Evolutionary conservation across 2,329 filamentous ascomycete genomes (phyloP).

Genomic region (Penicillium brevicompactum): DNA sequence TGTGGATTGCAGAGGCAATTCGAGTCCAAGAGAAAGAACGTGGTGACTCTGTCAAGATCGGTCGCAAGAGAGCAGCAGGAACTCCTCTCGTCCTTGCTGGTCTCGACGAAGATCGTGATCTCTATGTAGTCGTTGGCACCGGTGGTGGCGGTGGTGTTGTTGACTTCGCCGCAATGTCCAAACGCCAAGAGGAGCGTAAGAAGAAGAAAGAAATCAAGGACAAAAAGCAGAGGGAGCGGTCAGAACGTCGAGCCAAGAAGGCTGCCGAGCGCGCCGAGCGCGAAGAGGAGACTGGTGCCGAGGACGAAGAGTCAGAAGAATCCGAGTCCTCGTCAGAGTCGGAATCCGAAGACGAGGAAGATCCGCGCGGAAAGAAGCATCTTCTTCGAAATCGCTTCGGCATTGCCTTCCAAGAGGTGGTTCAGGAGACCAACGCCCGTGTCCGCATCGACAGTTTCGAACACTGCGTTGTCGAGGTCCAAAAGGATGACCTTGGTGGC

Average conservation of each 20-base stretch:
- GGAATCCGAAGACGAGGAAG: conserved; percentile 58
- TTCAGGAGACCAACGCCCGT: conserved; percentile 83
- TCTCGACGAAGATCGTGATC: conserved; percentile 79
- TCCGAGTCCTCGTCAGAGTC: conserved; percentile 59
- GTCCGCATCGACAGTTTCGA: conserved; percentile 96
- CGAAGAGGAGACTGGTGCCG: conserved; percentile 55
- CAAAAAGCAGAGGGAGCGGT: conserved; percentile 63
- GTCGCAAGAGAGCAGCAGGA: conserved; percentile 51
- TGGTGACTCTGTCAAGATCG: conserved; percentile 63
- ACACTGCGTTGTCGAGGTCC: conserved; percentile 96
- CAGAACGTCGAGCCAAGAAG: conserved; percentile 63
- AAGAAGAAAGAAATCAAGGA: conserved; percentile 66
- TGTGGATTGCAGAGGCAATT: conserved; percentile 93
- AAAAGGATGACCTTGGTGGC: conserved; percentile 86
- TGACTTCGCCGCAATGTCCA: conserved; percentile 65
- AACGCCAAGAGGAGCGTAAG: conserved; percentile 65
- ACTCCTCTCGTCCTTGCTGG: conserved; percentile 89
- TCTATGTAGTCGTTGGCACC: conserved; percentile 91
- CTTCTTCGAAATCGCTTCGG: conserved; percentile 88
- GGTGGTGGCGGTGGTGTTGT: conserved; percentile 80
- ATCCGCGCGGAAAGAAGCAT: conserved; percentile 59
- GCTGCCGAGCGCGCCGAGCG: conserved; percentile 53
- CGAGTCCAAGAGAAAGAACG: conserved; percentile 84
- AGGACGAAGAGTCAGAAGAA: conserved; percentile 66
- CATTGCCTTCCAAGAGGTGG: conserved; percentile 92